A percentile compares a stretch with the other conserved stretches of the same genome.
Conservation (phyloP, 208 protist genomes). For the Acanthamoeba divionensis region DNA sequence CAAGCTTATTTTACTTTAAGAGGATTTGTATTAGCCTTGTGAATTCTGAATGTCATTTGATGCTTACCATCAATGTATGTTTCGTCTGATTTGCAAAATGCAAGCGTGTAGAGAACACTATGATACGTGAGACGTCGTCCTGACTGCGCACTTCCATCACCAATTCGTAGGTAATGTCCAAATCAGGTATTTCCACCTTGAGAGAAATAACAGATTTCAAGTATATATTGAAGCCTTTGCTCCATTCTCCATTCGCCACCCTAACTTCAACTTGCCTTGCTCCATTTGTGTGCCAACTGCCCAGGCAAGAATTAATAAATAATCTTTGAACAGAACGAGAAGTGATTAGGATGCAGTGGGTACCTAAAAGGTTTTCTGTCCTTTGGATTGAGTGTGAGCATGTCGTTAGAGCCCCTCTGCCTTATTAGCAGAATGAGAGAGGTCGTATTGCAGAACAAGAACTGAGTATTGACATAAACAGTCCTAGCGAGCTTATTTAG, state of each 20-base stretch:
- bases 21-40: no score
- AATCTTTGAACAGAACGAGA: no score
- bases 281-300: slow-evolving; percentile 5
- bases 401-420: neutral
- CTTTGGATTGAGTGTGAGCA: neutral
- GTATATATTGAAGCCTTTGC: neutral
- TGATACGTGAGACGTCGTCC: slow-evolving; percentile 8
- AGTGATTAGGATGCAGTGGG: no score
- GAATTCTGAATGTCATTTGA: neutral
- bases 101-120: neutral
- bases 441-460: slow-evolving; percentile 1
- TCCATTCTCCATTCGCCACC: slow-evolving; percentile 13
- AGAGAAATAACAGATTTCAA: neutral
- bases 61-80: neutral
- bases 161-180: slow-evolving; percentile 4
- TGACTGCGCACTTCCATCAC: slow-evolving; percentile 15
- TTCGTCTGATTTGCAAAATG: slow-evolving; percentile 38
- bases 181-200: neutral
- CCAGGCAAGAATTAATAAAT: no score
- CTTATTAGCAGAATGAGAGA: neutral
- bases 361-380: neutral
- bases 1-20: no score
- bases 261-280: slow-evolving; percentile 20
- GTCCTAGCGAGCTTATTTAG: neutral
- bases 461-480: slow-evolving; percentile 49